These are phyloP conservation scores for Aspergillus nidulans DNA, from an alignment of 495 filamentous ascomycete genomes.

Conservation along the genomic window DNA sequence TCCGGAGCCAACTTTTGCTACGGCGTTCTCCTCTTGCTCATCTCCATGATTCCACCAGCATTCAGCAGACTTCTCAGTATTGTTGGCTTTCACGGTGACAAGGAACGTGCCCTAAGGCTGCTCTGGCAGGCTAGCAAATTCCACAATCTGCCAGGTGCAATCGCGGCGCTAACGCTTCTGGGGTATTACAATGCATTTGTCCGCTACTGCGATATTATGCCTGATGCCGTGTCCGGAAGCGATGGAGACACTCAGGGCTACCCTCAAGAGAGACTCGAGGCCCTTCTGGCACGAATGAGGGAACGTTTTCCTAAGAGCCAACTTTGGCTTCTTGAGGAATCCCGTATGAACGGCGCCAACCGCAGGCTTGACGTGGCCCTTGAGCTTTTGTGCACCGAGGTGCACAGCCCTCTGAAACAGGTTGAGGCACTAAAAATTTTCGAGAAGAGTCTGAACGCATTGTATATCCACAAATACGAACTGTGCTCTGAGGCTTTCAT, in stretches of 20 bases:
- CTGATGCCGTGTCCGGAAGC: conserved; percentile 46
- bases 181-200: conserved; percentile 85
- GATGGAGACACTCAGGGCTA: conserved; percentile 60
- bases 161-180: conserved; percentile 75
- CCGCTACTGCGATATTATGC: conserved; percentile 83
- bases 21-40: conserved; percentile 75
- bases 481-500: conserved; percentile 70
- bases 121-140: conserved; percentile 91
- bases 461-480: conserved; percentile 73
- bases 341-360: conserved; percentile 68
- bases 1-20: conserved; percentile 86
- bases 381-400: conserved; percentile 51
- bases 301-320: conserved; percentile 72
- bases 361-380: conserved; percentile 65
- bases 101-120: conserved; percentile 74
- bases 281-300: conserved; percentile 71
- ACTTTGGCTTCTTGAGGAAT: conserved; percentile 89
- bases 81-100: conserved; percentile 89
- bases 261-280: conserved; percentile 63
- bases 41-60: conserved; percentile 87
- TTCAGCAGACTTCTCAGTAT: conserved; percentile 80
- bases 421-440: conserved; percentile 76
- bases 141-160: conserved; percentile 84
- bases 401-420: conserved; percentile 76
- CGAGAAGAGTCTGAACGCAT: conserved; percentile 72